A percentile compares a stretch with the other conserved stretches of the same genome.
Conservation (phyloP, 1,284 basidiomycete genomes). For the Ustilago bromivora region DNA sequence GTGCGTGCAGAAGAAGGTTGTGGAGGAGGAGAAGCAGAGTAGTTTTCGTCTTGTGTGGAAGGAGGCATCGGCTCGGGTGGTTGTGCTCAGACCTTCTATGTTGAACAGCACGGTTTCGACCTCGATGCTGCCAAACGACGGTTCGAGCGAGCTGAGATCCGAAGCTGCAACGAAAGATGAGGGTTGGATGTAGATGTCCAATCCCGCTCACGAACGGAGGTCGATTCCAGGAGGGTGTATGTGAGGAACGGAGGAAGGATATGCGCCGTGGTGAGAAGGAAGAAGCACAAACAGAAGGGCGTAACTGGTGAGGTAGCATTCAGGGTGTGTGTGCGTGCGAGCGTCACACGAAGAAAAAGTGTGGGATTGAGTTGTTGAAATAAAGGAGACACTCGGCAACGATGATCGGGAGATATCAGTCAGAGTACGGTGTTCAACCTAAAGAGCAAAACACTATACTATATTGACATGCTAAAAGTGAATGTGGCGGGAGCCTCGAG, state of each 20-base stretch:
- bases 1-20: conserved; percentile 3
- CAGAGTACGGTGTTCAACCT: too few species aligned
- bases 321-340: conserved; percentile 4
- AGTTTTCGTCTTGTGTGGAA: conserved; percentile 13
- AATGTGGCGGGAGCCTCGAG: too few species aligned
- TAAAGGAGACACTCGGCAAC: too few species aligned
- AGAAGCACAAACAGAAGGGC: background rate
- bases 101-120: background rate
- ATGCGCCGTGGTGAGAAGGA: conserved; percentile 3
- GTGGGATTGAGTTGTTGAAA: background rate
- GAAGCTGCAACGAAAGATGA: background rate
- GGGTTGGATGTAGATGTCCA: background rate
- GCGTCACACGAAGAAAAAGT: conserved; percentile 4
- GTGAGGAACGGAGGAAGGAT: background rate
- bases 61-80: conserved; percentile 30
- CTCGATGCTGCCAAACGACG: conserved; percentile 1
- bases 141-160: background rate
- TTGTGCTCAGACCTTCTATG: background rate
- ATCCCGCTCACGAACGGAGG: background rate
- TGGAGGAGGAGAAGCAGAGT: conserved; percentile 1
- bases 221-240: background rate
- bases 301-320: conserved; percentile 16
- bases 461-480: too few species aligned
- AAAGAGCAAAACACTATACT: too few species aligned
- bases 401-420: too few species aligned